Percentiles rank a stretch among this genome's conserved stretches.
Evolutionary conservation across 2,329 filamentous ascomycete species (phyloP).

Genomic region (Taxawa tesnikishii): DNA sequence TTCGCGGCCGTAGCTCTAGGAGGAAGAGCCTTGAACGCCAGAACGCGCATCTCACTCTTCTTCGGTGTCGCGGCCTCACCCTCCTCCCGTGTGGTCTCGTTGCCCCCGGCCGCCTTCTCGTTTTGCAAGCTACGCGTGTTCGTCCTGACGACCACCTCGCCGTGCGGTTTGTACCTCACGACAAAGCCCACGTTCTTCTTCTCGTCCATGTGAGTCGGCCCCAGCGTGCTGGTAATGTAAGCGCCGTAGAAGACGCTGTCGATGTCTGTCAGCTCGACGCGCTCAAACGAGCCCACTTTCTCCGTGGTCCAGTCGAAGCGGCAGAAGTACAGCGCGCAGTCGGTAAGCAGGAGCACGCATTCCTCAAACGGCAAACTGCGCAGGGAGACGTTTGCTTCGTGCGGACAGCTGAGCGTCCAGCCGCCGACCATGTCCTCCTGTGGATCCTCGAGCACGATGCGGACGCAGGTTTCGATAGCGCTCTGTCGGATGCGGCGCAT

Average conservation of each 20-base stretch:
- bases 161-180: slow-evolving; percentile 61
- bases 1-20: slow-evolving; percentile 28
- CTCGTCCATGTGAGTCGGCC: slow-evolving; percentile 60
- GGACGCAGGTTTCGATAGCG: slow-evolving; percentile 79
- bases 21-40: slow-evolving; percentile 46
- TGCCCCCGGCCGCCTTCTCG: slow-evolving; percentile 40
- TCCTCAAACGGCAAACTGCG: slow-evolving; percentile 71
- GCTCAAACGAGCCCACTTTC: slow-evolving; percentile 85
- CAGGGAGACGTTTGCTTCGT: slow-evolving; percentile 52
- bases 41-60: slow-evolving; percentile 18
- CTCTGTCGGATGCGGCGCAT: slow-evolving; percentile 73
- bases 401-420: slow-evolving; percentile 78
- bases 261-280: slow-evolving; percentile 65
- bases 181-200: slow-evolving; percentile 73
- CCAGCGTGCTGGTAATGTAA: slow-evolving; percentile 83
- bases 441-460: slow-evolving; percentile 70
- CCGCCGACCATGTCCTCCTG: slow-evolving; percentile 75
- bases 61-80: slow-evolving; percentile 15
- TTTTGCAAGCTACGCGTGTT: slow-evolving; percentile 69
- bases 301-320: slow-evolving; percentile 91
- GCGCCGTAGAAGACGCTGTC: slow-evolving; percentile 64
- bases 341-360: slow-evolving; percentile 74
- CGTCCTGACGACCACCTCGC: slow-evolving; percentile 59
- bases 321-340: slow-evolving; percentile 75
- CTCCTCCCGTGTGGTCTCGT: slow-evolving; percentile 16